Evolutionary conservation across 371 early-diverging fungal species (phyloP), one percentile per base, ranked within the genome.

Genomic region (Capillidium rhysosporum): DNA sequence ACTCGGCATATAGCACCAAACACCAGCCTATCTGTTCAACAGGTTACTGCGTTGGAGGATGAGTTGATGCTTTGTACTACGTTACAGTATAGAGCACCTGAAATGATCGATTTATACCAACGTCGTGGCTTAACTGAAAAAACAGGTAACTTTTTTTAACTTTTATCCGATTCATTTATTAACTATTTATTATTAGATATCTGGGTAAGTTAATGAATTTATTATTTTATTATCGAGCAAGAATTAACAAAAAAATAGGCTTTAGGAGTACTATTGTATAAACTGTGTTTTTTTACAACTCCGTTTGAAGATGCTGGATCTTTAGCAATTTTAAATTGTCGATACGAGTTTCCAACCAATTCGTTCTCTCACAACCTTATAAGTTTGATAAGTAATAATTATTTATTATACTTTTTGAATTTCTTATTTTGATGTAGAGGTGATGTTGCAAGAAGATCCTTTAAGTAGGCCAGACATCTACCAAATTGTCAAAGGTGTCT

Each of bases 1-100:
- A 77, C 77, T 14, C 61, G 64, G 26, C 72, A 70, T 28, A 65
- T 89, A 2, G 63, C 62, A 34, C 70, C 74, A 8, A 68, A 67
- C 20, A 59, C 71, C 18, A 62, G 69, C 28, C 72, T 74, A 39
- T 63, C 71, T 4, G 60, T 77, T 38, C 67, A 66, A 24, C 82
- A 89, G 45, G 72, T 87, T n/a, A 73, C 78, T 54, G 57, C 59
- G n/a, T 49, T 89, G 26, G 87, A 94, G 52, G 91, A 88, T 20
- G 94, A 93, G 55, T 76, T 92, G 52, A 80, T 82, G 51, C 75
- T 75, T 46, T 76, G 77, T 57, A 92, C 94, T 1, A 94, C 94
- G 2, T 65, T 90, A 29, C 91, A 92, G 64, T 94, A 94, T 61
- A 76, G 94, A 20, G 81, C 92, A 1, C 94, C 94, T 0, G 94